These are phyloP conservation scores for Platanthera guangdongensis DNA, from an alignment of 106 monocot genomes.

Conservation along the genomic window DNA sequence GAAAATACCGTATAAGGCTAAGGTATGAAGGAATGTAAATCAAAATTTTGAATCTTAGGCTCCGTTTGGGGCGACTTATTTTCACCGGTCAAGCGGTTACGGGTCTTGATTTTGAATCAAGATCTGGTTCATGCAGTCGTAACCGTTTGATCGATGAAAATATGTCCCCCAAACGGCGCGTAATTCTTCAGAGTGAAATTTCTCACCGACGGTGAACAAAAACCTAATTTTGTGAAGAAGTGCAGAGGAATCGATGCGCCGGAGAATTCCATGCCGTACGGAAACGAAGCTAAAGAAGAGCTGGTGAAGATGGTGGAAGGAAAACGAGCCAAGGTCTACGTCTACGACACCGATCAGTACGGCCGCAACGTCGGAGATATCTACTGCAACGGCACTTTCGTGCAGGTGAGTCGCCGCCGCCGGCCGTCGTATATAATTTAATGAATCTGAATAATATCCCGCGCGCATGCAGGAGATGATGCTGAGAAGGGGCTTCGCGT, in stretches of 20 bases:
- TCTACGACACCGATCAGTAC: conserved; percentile 58
- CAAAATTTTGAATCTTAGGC: not conserved
- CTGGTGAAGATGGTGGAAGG: conserved; percentile 63
- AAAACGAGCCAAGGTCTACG: conserved; percentile 43
- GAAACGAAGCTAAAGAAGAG: conserved; percentile 80
- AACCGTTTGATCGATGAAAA: too few species aligned
- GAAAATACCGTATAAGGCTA: conserved; percentile 81
- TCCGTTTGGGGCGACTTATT: too few species aligned
- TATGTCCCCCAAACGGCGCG: too few species aligned
- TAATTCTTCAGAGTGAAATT: too few species aligned
- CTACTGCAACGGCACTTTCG: conserved; percentile 54
- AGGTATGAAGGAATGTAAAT: conserved; percentile 25
- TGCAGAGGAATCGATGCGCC: conserved; percentile 93
- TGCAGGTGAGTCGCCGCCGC: conserved; percentile 49
- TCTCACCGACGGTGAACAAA: not conserved
- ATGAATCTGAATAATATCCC: not conserved
- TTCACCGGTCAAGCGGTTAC: too few species aligned
- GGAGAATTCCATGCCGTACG: conserved; percentile 80
- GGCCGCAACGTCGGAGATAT: conserved; percentile 78
- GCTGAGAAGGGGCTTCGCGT: conserved; percentile 69
- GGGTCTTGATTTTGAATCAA: too few species aligned
- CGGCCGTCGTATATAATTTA: not conserved
- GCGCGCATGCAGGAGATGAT: conserved; percentile 49
- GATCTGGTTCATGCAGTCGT: too few species aligned
- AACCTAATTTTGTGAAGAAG: conserved; percentile 37